phyloP scores from a whole-genome alignment of 768 basidiomycete genomes.

The Cystofilobasidium bisporidii region DNA sequence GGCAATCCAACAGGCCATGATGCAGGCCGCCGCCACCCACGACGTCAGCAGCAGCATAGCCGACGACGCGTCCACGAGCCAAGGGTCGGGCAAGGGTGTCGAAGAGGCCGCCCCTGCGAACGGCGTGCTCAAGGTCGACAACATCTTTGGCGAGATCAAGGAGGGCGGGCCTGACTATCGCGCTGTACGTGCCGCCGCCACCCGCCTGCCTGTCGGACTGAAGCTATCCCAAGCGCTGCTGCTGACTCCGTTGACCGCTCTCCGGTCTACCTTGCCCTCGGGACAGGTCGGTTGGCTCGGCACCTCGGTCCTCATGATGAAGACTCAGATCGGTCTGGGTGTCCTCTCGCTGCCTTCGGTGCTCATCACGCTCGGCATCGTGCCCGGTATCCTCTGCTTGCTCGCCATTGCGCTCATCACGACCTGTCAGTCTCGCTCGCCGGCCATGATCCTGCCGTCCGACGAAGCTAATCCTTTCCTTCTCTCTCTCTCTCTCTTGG shows the following conservation, averaged over 20 bases:
- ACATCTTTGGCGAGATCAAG: neutral
- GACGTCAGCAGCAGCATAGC: no score
- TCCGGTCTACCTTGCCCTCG: neutral
- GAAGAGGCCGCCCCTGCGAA: neutral
- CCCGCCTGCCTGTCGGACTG: no score
- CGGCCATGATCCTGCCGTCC: no score
- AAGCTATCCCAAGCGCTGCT: no score
- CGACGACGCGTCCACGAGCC: no score
- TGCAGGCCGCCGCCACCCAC: no score
- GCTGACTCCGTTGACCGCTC: neutral
- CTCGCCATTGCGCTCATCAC: no score
- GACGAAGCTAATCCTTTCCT: no score
- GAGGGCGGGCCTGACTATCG: neutral
- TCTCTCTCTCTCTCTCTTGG: neutral
- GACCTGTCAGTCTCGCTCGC: neutral
- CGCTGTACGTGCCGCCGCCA: neutral
- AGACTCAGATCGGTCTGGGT: neutral
- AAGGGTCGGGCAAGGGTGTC: no score
- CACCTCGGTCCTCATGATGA: conserved; percentile 1
- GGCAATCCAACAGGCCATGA: no score
- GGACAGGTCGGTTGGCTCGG: neutral
- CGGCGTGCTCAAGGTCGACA: neutral
- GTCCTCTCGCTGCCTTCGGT: neutral
- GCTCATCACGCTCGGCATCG: neutral
- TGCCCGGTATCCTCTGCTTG: neutral